These are phyloP conservation scores for Tanacetum coccineum DNA, from an alignment of 129 eudicot genomes.

Conservation along the genomic window DNA sequence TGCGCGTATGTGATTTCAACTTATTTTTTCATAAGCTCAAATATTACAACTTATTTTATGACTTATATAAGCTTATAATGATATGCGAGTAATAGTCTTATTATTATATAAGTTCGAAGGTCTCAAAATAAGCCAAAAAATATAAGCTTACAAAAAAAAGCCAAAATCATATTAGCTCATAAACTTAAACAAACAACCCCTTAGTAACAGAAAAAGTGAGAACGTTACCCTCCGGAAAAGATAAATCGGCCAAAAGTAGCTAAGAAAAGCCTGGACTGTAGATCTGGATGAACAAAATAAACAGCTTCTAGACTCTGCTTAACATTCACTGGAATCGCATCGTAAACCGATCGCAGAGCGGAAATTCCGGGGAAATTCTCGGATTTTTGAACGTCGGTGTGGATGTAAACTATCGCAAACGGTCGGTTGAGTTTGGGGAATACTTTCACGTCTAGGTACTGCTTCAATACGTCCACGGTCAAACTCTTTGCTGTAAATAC, in stretches of 20 bases:
- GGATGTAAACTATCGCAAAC: slow-evolving; percentile 66
- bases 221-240: slow-evolving; percentile 56
- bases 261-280: slow-evolving; percentile 80
- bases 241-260: no score
- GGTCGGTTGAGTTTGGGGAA: slow-evolving; percentile 46
- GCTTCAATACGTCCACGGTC: slow-evolving; percentile 53
- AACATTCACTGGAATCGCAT: slow-evolving; percentile 60
- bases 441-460: slow-evolving; percentile 61
- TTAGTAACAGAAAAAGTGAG: no score
- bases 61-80: no score
- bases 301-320: slow-evolving; percentile 51
- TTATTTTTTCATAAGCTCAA: no score
- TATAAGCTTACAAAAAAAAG: no score
- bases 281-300: slow-evolving; percentile 79
- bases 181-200: no score
- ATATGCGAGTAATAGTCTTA: no score
- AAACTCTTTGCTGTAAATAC: slow-evolving; percentile 39
- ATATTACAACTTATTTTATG: no score
- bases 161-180: no score
- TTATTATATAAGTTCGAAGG: no score
- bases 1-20: no score
- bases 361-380: slow-evolving; percentile 76
- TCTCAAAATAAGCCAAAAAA: no score
- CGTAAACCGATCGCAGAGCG: slow-evolving; percentile 55
- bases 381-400: slow-evolving; percentile 63